Conservation (phyloP, 495 filamentous ascomycete species). For the Aspergillus egyptiacus region DNA sequence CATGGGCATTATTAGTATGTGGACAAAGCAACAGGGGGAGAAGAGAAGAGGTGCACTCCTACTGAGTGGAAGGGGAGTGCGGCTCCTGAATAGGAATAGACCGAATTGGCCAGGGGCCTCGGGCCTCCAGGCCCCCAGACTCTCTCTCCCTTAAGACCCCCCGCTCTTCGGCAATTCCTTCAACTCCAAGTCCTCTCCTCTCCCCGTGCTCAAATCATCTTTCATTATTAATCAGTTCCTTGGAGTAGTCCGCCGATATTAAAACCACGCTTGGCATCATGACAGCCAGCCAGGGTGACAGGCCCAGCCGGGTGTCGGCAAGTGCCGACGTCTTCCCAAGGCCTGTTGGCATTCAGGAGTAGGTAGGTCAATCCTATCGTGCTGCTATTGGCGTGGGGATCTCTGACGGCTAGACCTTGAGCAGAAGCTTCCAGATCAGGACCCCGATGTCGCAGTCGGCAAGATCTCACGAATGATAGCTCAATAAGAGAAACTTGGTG, state of each 20-base stretch:
- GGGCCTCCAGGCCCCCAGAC: no score
- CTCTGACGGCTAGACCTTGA: neutral
- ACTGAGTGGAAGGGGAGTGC: no score
- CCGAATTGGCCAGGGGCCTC: no score
- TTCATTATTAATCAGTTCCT: neutral
- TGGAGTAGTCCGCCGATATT: neutral
- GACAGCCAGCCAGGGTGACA: neutral
- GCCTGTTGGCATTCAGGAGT: neutral
- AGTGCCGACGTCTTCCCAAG: neutral
- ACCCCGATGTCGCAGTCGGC: neutral
- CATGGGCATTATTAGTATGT: no score
- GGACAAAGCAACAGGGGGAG: no score
- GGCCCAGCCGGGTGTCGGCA: slow-evolving; percentile 8
- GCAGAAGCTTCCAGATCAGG: neutral
- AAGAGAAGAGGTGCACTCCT: no score
- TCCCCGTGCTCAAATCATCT: no score
- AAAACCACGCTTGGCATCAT: neutral
- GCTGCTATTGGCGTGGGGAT: neutral
- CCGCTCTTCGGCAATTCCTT: no score
- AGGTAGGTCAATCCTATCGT: neutral
- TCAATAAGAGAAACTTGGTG: neutral
- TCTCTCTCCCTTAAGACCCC: no score
- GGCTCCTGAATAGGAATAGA: neutral
- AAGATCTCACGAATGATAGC: neutral
- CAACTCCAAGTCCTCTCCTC: no score